Base-by-base conservation (phyloP, 2,329 filamentous ascomycete species). In the Fusarium redolens region DNA sequence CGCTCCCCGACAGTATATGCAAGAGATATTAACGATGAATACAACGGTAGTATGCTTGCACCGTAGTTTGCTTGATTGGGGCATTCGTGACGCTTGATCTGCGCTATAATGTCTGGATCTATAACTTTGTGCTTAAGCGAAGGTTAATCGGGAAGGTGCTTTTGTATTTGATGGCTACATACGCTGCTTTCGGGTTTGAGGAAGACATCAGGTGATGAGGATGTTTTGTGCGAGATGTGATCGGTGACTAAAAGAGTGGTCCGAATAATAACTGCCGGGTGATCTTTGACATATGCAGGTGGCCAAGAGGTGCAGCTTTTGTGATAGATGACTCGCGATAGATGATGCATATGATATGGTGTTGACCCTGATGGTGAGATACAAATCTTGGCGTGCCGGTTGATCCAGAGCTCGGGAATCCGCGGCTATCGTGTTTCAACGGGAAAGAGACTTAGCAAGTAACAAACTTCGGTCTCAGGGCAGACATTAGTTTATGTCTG, bases 1-100 rank as follows among this genome's bases (percentile, higher is more conserved):
- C n/a, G 15, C 31, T 58, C 22, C 55, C 55, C 55, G 55, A 58
- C 30, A 37, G 22, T 37, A n/a, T 58, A 58, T 58, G 55, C 55
- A 58, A 28, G 31, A 50, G 55, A 58, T 50, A 50, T 30, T n/a
- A 41, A 54, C 50, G 10, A 35, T 25, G 15, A 15, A 20, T 51
- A 43, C 52, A 2, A 28, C 40, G 3, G 10, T 20, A 1, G n/a
- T 3, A 25, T 18, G 17, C 13, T 17, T 18, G 31, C 31, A 37
- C 11, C 15, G 9, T 33, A 7, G 44, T 15, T 17, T 31, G 22
- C 37, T 55, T 5, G 12, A 47, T 57, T 37, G 11, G 55, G 55
- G 9, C 5, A 50, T 4, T 50, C 31, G 55, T 58, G 55, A 37
- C 22, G 31, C n/a, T 25, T 50, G 55, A 50, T 58, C 55, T 58